Base-by-base conservation (phyloP, 225 moss, liverwort and hornwort species). In the Ulota crispa region DNA sequence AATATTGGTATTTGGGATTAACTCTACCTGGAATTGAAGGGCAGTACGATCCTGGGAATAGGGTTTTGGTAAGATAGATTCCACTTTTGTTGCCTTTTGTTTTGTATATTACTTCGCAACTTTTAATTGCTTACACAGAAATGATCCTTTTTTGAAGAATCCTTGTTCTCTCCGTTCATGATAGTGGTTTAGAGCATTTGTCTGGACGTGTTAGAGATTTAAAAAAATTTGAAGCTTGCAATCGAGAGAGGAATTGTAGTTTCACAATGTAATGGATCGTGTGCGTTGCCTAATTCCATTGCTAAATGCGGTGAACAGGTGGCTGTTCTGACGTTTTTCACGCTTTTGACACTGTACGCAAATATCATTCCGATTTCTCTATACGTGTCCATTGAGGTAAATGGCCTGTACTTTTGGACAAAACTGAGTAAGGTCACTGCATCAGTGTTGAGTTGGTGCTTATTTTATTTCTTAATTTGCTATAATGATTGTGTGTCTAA, bases 331-430 rank as follows among this genome's bases (percentile, higher is more conserved):
- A 87, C 96, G 21, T 96, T 94, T 83, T 95, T 96, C 87, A 96
- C 96, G 43, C 92, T 94, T 55, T 81, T 96, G 72, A 96, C 96
- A 8, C 82, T 96, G 39, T 96, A 94, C 57, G 94, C 96, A 52
- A 93, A 93, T 75, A 96, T 96, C 30, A 96, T 96, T 78, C 96
- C 96, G 27, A 96, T 96, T 62, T 96, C 96, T 27, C 82, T 96
- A 75, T 96, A 96, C 73, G 96, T 96, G 78, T 96, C 96, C 37
- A 96, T 96, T 77, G 96, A 96, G 94, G 94, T 94, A 50, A 50
- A 34, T 76, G 1, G 30, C 26, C 32, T 76, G 30, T 41, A 65
- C 9, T 80, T 65, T 28, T 53, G 4, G 41, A 54, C 41, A 56
- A 31, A 86, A 71, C 41, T 72, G 41, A 32, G 42, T 80, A 66